phyloP scores from a whole-genome alignment of 768 basidiomycete species.

The Myochromella boudieri region DNA sequence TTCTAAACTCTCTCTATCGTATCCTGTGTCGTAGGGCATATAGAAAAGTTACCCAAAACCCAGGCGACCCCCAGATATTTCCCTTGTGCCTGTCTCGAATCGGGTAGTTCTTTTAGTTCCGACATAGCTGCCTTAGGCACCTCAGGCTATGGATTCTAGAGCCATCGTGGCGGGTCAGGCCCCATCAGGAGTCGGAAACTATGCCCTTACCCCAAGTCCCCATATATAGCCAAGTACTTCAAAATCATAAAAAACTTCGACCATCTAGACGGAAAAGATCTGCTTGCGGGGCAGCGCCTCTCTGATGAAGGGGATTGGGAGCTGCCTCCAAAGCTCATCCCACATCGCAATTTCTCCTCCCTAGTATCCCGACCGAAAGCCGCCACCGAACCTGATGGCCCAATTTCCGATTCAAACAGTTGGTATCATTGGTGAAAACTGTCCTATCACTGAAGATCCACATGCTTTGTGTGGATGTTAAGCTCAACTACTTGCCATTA shows the following conservation, averaged over 20 bases:
- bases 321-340: slow-evolving; percentile 25
- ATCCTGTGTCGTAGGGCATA: too few relatives aligned
- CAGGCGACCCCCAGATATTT: too few relatives aligned
- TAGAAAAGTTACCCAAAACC: too few relatives aligned
- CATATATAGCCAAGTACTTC: neutral
- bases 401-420: slow-evolving; percentile 33
- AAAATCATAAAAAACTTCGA: slow-evolving; percentile 12
- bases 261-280: slow-evolving; percentile 33
- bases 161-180: slow-evolving; percentile 30
- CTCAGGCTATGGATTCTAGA: slow-evolving; percentile 38
- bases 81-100: slow-evolving; percentile 43
- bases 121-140: slow-evolving; percentile 36
- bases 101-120: slow-evolving; percentile 36
- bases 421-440: slow-evolving; percentile 44
- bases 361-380: slow-evolving; percentile 21
- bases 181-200: slow-evolving; percentile 26
- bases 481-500: slow-evolving; percentile 44
- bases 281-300: slow-evolving; percentile 24
- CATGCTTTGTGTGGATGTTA: slow-evolving; percentile 38
- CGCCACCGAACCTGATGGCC: slow-evolving; percentile 21
- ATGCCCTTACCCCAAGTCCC: neutral
- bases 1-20: too few relatives aligned
- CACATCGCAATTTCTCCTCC: slow-evolving; percentile 27
- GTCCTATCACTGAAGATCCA: slow-evolving; percentile 32
- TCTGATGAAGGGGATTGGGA: slow-evolving; percentile 34